These are phyloP conservation scores for Dioscorea cayenensis DNA, from an alignment of 116 monocot species.

Conservation along the genomic window DNA sequence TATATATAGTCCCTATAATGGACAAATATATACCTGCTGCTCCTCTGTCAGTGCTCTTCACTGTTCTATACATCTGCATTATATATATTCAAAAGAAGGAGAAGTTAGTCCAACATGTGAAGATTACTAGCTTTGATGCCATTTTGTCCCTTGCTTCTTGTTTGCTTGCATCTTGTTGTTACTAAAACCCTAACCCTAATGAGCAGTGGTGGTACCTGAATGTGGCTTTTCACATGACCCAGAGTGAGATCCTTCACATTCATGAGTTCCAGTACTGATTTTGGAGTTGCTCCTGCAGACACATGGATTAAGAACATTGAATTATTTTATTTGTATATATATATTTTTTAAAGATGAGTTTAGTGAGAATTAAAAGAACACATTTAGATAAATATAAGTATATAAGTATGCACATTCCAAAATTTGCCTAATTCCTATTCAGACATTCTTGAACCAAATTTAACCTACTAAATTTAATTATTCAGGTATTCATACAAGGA, in stretches of 20 bases:
- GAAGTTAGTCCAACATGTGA: constrained; percentile 11
- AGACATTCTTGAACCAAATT: no score
- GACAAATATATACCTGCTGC: constrained; percentile 13
- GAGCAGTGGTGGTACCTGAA: constrained; percentile 44
- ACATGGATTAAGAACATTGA: not conserved
- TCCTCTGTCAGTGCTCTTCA: constrained; percentile 71
- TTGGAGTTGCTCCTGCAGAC: constrained; percentile 76
- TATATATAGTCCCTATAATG: no score
- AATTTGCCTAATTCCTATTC: no score
- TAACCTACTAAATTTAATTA: no score
- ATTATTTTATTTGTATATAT: not conserved
- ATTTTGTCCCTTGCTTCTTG: constrained; percentile 27
- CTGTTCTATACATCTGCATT: constrained; percentile 91
- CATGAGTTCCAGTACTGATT: constrained; percentile 94
- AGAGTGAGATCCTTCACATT: constrained; percentile 94
- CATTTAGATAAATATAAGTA: no score
- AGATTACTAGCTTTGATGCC: constrained; percentile 15
- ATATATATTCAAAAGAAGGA: constrained; percentile 1
- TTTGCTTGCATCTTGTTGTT: not conserved
- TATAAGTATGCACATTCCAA: no score
- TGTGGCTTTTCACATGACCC: constrained; percentile 91
- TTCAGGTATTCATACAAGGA: not conserved
- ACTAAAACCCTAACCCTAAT: constrained; percentile 18
- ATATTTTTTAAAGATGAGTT: not conserved
- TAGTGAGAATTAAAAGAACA: not conserved